A percentile compares a stretch with the other conserved stretches of the same genome.
These are phyloP conservation scores for Eutrema salsugineum DNA, from an alignment of 441 rosid species.

Conservation along the genomic window DNA sequence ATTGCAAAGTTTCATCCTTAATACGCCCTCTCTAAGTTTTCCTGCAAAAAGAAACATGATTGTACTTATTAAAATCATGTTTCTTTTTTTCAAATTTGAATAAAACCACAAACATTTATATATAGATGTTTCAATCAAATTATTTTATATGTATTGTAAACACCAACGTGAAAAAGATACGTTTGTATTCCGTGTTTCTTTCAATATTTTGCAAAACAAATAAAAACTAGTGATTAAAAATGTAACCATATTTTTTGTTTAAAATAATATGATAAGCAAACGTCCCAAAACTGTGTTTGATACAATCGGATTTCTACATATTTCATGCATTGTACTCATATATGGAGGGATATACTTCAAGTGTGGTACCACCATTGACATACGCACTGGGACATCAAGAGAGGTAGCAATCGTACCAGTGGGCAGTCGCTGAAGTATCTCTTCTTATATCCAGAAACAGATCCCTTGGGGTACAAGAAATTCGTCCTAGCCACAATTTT, in stretches of 20 bases:
- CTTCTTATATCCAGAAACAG: constrained; percentile 61
- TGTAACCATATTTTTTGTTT: too few species aligned
- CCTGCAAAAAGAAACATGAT: too few species aligned
- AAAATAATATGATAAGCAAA: too few species aligned
- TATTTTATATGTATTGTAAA: too few species aligned
- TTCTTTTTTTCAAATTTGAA: too few species aligned
- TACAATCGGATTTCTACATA: not conserved
- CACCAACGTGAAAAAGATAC: too few species aligned
- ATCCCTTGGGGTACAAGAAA: constrained; percentile 62
- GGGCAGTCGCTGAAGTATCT: constrained; percentile 93
- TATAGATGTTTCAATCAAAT: too few species aligned
- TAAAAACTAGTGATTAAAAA: too few species aligned
- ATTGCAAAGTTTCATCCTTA: constrained; percentile 93
- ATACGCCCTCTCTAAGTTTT: constrained; percentile 81
- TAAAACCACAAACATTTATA: too few species aligned
- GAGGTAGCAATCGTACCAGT: constrained; percentile 93
- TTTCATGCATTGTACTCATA: not conserved
- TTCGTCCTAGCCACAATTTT: constrained; percentile 74
- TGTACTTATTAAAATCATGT: too few species aligned
- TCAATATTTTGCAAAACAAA: too few species aligned
- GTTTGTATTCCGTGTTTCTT: too few species aligned
- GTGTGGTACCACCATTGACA: constrained; percentile 81
- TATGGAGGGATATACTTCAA: constrained; percentile 32
- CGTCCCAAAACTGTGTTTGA: not conserved
- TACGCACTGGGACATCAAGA: constrained; percentile 90